A percentile compares a stretch with the other conserved stretches of the same genome.
These are phyloP conservation scores for Knoxia roxburghii DNA, from an alignment of 257 asterid genomes.

Conservation along the genomic window DNA sequence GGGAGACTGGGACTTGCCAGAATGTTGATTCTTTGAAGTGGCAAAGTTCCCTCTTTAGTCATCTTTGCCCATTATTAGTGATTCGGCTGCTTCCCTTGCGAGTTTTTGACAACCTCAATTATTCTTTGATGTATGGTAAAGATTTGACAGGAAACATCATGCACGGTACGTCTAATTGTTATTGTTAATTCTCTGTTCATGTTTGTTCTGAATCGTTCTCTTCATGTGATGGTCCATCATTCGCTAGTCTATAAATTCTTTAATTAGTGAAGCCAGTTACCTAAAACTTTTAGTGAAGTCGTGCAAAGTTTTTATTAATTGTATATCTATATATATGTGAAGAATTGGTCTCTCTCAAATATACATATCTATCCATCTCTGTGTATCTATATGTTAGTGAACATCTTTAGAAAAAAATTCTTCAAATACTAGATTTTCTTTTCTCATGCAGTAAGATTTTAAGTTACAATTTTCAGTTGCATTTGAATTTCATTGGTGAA, in stretches of 20 bases:
- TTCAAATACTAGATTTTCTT: neutral
- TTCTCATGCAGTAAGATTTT: neutral
- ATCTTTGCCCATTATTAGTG: constrained; percentile 83
- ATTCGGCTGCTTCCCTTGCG: constrained; percentile 81
- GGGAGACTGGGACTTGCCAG: constrained; percentile 25
- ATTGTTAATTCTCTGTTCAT: constrained; percentile 8
- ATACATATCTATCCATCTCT: neutral
- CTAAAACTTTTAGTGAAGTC: neutral
- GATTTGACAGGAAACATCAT: constrained; percentile 24
- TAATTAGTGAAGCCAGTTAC: neutral
- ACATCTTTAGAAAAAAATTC: neutral
- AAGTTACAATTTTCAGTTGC: neutral
- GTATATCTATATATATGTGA: neutral
- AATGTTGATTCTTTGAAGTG: constrained; percentile 30
- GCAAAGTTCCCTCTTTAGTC: constrained; percentile 50
- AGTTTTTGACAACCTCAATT: constrained; percentile 63
- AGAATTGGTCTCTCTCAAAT: neutral
- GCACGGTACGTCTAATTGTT: constrained; percentile 43
- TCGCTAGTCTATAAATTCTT: neutral
- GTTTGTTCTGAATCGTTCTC: constrained; percentile 7
- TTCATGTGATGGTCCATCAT: neutral
- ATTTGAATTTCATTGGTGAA: neutral
- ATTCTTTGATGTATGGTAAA: constrained; percentile 62
- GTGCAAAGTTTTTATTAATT: neutral
- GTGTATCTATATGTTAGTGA: neutral